These are phyloP conservation scores for Saccharomycopsis javanensis DNA, from an alignment of 805 yeast species.

Conservation along the genomic window DNA sequence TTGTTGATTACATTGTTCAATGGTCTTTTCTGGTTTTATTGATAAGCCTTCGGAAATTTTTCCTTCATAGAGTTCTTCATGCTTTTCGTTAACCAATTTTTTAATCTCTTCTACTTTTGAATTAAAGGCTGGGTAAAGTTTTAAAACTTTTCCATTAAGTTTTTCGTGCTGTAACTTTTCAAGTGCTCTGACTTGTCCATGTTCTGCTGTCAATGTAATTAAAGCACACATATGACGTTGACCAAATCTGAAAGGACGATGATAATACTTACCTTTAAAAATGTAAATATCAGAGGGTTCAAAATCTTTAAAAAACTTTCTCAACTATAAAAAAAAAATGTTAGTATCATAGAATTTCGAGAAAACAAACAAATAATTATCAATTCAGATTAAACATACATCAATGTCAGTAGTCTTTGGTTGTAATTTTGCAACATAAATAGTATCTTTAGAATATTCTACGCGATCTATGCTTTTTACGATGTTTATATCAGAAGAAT, in stretches of 20 bases:
- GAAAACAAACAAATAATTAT: no score
- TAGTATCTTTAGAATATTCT: slow-evolving; percentile 33
- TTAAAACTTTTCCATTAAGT: slow-evolving; percentile 30
- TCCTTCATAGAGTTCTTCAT: slow-evolving; percentile 3
- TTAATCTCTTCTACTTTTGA: slow-evolving; percentile 37
- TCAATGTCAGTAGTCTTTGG: slow-evolving; percentile 34
- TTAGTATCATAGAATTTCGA: neutral
- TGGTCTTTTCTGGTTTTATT: neutral
- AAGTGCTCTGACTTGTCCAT: slow-evolving; percentile 36
- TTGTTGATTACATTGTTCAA: neutral
- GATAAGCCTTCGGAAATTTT: neutral
- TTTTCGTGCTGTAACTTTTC: slow-evolving; percentile 30
- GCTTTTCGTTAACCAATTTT: slow-evolving; percentile 24
- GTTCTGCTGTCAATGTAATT: slow-evolving; percentile 36
- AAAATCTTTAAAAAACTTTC: slow-evolving; percentile 35
- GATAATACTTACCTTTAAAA: slow-evolving; percentile 30
- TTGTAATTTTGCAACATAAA: slow-evolving; percentile 36
- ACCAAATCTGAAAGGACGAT: slow-evolving; percentile 25
- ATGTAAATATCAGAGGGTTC: slow-evolving; percentile 40
- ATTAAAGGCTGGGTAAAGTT: slow-evolving; percentile 32
- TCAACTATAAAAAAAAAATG: slow-evolving; percentile 25
- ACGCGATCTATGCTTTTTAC: neutral
- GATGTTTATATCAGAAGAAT: neutral
- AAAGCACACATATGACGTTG: slow-evolving; percentile 40
- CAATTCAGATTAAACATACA: neutral